Conservation (phyloP, 768 basidiomycete genomes). For the Trametes cingulata region DNA sequence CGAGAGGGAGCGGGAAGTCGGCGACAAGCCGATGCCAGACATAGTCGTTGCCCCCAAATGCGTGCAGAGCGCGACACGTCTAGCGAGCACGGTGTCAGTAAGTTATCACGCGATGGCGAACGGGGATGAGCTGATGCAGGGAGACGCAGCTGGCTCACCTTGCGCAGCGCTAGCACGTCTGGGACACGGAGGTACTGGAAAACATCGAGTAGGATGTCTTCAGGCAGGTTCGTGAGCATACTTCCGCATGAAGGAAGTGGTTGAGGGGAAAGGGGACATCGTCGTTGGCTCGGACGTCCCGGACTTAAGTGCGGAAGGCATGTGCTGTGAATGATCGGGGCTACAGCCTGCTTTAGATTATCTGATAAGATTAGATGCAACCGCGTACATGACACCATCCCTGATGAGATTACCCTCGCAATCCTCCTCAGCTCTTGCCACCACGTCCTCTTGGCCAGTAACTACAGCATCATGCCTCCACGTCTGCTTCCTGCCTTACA, state of each 20-base stretch:
- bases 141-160: neutral
- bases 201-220: conserved; percentile 46
- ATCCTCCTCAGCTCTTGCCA: too few relatives aligned
- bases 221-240: conserved; percentile 39
- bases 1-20: conserved; percentile 39
- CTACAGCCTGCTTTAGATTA: conserved; percentile 7
- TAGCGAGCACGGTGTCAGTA: conserved; percentile 35
- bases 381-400: neutral
- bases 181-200: conserved; percentile 34
- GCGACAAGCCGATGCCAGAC: conserved; percentile 50
- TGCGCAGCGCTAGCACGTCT: conserved; percentile 45
- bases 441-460: too few relatives aligned
- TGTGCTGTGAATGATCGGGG: neutral
- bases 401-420: neutral
- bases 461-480: too few relatives aligned
- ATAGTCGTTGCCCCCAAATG: conserved; percentile 51
- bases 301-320: conserved; percentile 2
- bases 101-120: conserved; percentile 3
- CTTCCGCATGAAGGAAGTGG: conserved; percentile 17
- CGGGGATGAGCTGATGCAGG: neutral
- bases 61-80: conserved; percentile 62
- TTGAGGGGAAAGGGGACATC: conserved; percentile 3
- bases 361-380: conserved; percentile 19
- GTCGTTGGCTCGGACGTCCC: conserved; percentile 5
- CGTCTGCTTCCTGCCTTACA: too few relatives aligned